Conservation (phyloP, 306 rosid genomes). For the cucumber (Cucumis sativus) region DNA sequence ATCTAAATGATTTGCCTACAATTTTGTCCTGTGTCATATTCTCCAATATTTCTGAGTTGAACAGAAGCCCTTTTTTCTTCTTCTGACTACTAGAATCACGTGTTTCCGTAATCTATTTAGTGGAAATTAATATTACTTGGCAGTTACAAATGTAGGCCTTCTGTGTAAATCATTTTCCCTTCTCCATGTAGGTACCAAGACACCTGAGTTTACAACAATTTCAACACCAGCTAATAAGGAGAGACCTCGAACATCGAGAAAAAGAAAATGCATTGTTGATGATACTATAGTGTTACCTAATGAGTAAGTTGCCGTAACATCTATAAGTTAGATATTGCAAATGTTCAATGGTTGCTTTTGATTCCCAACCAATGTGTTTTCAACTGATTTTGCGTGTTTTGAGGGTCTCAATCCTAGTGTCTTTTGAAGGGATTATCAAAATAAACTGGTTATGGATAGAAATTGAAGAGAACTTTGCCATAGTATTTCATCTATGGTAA, state of each 20-base stretch:
- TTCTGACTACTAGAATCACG: not conserved
- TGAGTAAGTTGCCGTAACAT: conserved; percentile 30
- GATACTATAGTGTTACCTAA: conserved; percentile 28
- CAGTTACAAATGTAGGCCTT: not conserved
- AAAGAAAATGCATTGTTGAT: conserved; percentile 53
- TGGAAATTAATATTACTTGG: not conserved
- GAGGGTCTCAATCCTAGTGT: not conserved
- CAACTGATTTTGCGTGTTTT: not conserved
- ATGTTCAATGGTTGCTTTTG: not conserved
- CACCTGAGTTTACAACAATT: conserved; percentile 28
- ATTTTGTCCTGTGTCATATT: not conserved
- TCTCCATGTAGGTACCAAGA: conserved; percentile 29
- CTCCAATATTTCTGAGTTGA: not conserved
- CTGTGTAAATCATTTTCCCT: not conserved
- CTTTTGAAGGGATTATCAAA: not conserved
- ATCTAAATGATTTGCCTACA: not conserved
- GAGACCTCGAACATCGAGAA: conserved; percentile 25
- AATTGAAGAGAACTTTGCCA: not conserved
- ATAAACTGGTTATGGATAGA: not conserved
- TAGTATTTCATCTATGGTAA: not conserved
- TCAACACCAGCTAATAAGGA: conserved; percentile 46
- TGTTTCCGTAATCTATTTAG: not conserved
- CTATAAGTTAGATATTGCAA: not conserved
- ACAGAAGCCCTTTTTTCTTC: not conserved
- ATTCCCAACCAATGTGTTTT: not conserved